Evolutionary conservation across 371 early-diverging fungal species (phyloP), one percentile per base, ranked within the genome.

Genomic region (Circinella umbellata): DNA sequence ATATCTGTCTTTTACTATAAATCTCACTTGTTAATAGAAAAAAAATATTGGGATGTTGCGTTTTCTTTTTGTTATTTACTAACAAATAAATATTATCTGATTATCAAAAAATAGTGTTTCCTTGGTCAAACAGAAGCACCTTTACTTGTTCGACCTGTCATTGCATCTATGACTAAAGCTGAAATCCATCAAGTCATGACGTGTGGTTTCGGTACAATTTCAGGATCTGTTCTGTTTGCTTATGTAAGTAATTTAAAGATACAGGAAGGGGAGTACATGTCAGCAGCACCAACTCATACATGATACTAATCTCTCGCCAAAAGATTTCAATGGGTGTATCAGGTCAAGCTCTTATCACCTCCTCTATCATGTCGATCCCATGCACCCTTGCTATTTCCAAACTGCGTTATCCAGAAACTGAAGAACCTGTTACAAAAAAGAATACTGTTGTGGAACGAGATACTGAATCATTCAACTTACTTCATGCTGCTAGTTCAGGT

Each of bases 361-460:
- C 94, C 4, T 96, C 95, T 76, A 86, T 96, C 86, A 96, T 96
- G 96, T 96, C 97, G 15, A 91, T 95, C 55, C 97, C 97, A 1
- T 92, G 94, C 76, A 91, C 94, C 5, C 76, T 96, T 46, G 90
- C 93, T 35, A 85, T 96, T 55, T 93, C 94, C 82, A 95, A 95
- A 84, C 64, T 75, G 15, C 71, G 75, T n/a, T 91, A 87, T 73
- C 97, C 97, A 3, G 97, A 96, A 77, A 88, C 82, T 18, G 95
- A 93, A 61, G 90, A 90, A 51, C 89, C 95, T 9, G 64, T 92
- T 71, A 91, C 96, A 38, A 89, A 83, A 64, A 89, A 91, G 8
- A 78, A 76, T 38, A 88, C 91, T 17, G 76, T 63, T 6, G 78
- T 82, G 11, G 74, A 77, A 15, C 61, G 54, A 0, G 53, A 53